These are phyloP conservation scores for Zasmidium citrigriseum DNA, from an alignment of 2,329 filamentous ascomycete genomes.

Conservation along the genomic window DNA sequence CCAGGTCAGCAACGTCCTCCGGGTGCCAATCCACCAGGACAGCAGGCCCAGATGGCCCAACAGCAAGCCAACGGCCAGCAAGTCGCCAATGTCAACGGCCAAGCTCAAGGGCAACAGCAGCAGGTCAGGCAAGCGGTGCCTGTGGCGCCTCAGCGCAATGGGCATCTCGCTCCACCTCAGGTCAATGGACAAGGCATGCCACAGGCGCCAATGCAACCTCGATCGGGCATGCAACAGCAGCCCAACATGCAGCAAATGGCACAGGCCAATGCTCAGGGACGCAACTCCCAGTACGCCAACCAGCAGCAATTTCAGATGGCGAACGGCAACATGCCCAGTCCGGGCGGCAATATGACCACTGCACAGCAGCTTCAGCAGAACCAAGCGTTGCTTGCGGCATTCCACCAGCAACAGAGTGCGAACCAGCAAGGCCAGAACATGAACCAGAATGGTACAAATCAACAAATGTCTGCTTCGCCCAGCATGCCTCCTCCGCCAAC, in stretches of 20 bases:
- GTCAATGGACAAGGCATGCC: conserved; percentile 62
- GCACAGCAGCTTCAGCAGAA: conserved; percentile 36
- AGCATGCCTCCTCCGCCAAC: conserved; percentile 40
- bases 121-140: conserved; percentile 43
- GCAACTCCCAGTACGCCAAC: conserved; percentile 29
- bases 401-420: conserved; percentile 26
- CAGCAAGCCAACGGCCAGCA: conserved; percentile 29
- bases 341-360: conserved; percentile 32
- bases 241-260: conserved; percentile 29
- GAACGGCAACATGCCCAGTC: conserved; percentile 31
- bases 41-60: conserved; percentile 26
- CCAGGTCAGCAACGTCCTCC: conserved; percentile 29
- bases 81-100: conserved; percentile 38
- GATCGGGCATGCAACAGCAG: conserved; percentile 19
- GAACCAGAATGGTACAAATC: conserved; percentile 19
- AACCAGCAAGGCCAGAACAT: conserved; percentile 23
- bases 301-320: conserved; percentile 32
- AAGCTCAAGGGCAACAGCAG: conserved; percentile 38
- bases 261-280: conserved; percentile 27
- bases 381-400: conserved; percentile 32
- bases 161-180: conserved; percentile 51
- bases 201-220: conserved; percentile 57
- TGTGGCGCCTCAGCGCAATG: conserved; percentile 47
- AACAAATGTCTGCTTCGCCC: conserved; percentile 36
- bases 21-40: conserved; percentile 18